Evolutionary conservation across 208 protist species (phyloP).

Genomic region (Crithidia acanthocephali): DNA sequence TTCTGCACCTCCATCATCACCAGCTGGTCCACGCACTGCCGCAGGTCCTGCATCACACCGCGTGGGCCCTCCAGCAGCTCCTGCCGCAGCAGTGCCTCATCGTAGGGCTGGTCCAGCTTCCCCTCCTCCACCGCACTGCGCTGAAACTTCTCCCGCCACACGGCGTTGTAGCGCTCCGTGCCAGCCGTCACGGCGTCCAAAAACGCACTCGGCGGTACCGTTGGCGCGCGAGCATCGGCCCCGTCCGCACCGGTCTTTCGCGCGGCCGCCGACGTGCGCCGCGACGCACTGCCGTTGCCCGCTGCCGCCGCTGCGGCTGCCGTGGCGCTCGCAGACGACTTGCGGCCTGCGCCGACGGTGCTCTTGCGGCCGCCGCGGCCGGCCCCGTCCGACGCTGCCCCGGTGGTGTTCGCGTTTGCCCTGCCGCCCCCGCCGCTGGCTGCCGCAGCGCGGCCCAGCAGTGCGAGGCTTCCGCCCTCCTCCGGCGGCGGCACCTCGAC

Average conservation of each 20-base stretch:
- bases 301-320: neutral
- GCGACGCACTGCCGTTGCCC: neutral
- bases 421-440: neutral
- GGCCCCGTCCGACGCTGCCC: neutral
- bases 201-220: conserved; percentile 55
- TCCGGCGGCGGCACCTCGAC: conserved; percentile 82
- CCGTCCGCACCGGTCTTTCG: conserved; percentile 22
- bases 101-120: conserved; percentile 82
- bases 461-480: conserved; percentile 84
- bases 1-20: conserved; percentile 93
- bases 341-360: neutral
- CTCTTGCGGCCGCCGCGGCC: neutral
- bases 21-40: conserved; percentile 91
- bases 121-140: conserved; percentile 54
- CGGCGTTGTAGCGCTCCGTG: conserved; percentile 61
- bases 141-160: conserved; percentile 78
- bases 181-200: conserved; percentile 56
- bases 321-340: neutral
- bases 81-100: conserved; percentile 69
- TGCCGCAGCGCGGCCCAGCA: conserved; percentile 46
- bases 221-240: conserved; percentile 37
- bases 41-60: conserved; percentile 90
- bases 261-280: conserved; percentile 2
- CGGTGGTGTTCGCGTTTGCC: conserved; percentile 2
- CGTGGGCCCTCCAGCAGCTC: conserved; percentile 88